Evolutionary conservation across 2,329 filamentous ascomycete genomes (phyloP).

Genomic region (Incumbomyces lentus): DNA sequence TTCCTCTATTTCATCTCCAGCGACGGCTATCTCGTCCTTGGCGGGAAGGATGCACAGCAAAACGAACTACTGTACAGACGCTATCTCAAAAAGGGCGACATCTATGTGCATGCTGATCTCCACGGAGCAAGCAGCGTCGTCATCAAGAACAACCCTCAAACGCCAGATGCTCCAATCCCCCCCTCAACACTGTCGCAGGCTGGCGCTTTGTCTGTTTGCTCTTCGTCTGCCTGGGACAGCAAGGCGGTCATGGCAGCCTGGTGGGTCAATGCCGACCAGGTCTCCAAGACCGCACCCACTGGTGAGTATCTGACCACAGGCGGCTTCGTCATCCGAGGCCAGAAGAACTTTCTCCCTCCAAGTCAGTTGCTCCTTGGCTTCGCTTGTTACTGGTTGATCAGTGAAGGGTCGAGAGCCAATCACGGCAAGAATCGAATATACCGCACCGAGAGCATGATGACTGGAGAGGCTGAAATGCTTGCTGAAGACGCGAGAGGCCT

Average conservation of each 20-base stretch:
- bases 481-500: conserved; percentile 15
- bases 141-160: conserved; percentile 75
- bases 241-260: conserved; percentile 93
- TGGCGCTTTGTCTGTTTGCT: conserved; percentile 71
- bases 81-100: conserved; percentile 76
- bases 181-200: conserved; percentile 87
- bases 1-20: conserved; percentile 92
- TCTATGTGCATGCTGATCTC: conserved; percentile 85
- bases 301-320: conserved; percentile 74
- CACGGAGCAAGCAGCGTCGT: conserved; percentile 75
- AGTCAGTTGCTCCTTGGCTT: conserved; percentile 81
- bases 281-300: conserved; percentile 69
- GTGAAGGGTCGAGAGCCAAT: conserved; percentile 71
- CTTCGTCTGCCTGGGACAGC: conserved; percentile 86
- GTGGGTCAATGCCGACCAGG: conserved; percentile 87
- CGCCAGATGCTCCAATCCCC: conserved; percentile 74
- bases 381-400: conserved; percentile 77
- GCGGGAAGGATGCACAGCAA: conserved; percentile 78
- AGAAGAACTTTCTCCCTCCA: conserved; percentile 85
- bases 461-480: conserved; percentile 19
- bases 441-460: conserved; percentile 18
- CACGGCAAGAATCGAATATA: conserved; percentile 64
- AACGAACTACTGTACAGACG: conserved; percentile 84
- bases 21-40: conserved; percentile 86
- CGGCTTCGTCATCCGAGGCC: conserved; percentile 68